These are phyloP conservation scores for Mucor velutinosus DNA, from an alignment of 371 early-diverging fungal species.

Conservation along the genomic window DNA sequence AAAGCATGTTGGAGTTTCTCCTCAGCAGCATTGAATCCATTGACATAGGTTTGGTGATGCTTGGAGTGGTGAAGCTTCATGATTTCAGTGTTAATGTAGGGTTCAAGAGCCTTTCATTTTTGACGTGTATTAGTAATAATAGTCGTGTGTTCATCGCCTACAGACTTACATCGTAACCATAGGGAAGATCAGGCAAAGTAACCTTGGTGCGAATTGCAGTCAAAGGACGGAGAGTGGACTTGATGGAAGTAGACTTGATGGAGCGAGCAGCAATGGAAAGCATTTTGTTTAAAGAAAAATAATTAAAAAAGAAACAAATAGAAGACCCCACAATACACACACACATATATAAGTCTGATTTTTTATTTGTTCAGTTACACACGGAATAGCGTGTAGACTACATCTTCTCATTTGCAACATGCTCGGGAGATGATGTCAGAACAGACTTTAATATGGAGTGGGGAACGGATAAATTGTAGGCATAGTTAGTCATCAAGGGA, in stretches of 20 bases:
- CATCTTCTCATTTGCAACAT: not conserved
- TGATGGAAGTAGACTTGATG: conserved; percentile 32
- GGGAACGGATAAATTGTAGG: not conserved
- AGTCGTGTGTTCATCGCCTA: not conserved
- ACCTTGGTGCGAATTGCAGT: conserved; percentile 63
- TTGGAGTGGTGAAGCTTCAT: conserved; percentile 96
- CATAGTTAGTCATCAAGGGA: conserved; percentile 6
- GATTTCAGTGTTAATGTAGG: conserved; percentile 91
- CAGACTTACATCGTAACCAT: conserved; percentile 61
- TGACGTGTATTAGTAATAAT: not conserved
- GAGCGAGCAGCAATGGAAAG: conserved; percentile 53
- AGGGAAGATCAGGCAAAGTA: conserved; percentile 77
- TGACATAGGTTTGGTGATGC: conserved; percentile 90
- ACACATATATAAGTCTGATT: not conserved
- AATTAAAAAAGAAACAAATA: conserved; percentile 6
- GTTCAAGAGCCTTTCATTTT: conserved; percentile 80
- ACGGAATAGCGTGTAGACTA: not conserved
- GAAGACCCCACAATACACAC: conserved; percentile 5
- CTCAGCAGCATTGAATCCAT: conserved; percentile 57
- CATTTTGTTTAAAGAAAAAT: conserved; percentile 27
- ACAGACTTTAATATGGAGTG: not conserved
- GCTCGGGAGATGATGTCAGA: conserved; percentile 13
- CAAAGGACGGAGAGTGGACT: conserved; percentile 49
- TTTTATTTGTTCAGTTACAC: conserved; percentile 12
- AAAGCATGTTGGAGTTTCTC: conserved; percentile 77